Evolutionary conservation across 192 early-diverging fungal genomes (phyloP), one percentile per base, ranked within the genome.

Genomic region (Physocladia obscura): DNA sequence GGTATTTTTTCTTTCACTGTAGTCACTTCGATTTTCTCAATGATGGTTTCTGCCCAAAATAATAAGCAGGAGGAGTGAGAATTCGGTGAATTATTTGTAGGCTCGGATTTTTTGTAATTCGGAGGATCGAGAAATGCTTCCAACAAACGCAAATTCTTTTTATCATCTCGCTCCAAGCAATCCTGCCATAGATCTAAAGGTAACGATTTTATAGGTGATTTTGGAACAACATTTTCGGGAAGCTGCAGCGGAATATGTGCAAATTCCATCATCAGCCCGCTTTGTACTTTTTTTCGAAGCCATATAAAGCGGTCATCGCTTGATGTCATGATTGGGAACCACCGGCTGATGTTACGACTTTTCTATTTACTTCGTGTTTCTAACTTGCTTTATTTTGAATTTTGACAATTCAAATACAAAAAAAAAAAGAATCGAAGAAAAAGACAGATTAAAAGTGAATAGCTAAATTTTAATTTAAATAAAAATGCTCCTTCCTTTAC

Each of bases 221-320:
- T 4, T 39, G 59, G 59, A 17, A 62, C 13, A 8, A 15, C 37
- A 21, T 8, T 39, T 35, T 40, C 13, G 15, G 36, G 38, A 26
- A 40, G 4, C 59, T 2, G 56, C 13, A 2, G 6, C n/a, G 49
- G 40, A 30, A 19, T 36, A 31, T 39, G 5, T 4, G 64, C 62
- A 40, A 79, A 82, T 44, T 82, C 80, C 27, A 79, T 29, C 77
- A 82, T 76, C 1, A 82, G 67, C 8, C 80, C 80, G 30, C 71
- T 73, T 39, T 78, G 59, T 22, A 82, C 73, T 38, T 82, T 73
- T 0, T 48, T 8, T 3, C 58, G 51, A 44, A 82, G 67, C 80
- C 80, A 82, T 4, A 21, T 21, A n/a, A 82, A 62, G 8, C 80
- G 74, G 22, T 78, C 77, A 60, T 82, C 80, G 11, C 37, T 54